Evolutionary conservation across 1,284 basidiomycete genomes (phyloP).

Genomic region (Apiotrichum porosum): DNA sequence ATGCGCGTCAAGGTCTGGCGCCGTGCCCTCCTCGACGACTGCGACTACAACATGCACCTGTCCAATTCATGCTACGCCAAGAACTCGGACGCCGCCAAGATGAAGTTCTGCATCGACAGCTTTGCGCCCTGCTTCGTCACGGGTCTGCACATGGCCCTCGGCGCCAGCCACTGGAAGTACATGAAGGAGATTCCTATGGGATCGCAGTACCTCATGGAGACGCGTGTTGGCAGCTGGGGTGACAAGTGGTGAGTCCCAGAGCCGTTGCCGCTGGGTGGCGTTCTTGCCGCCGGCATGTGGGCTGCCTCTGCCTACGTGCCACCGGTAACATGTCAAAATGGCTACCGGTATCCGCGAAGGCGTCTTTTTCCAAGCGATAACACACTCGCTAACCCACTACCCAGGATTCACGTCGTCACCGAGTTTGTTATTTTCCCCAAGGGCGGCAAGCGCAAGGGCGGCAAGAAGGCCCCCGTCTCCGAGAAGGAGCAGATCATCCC

Average conservation of each 20-base stretch:
- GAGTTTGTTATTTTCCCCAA: conserved; percentile 62
- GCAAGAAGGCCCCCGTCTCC: conserved; percentile 6
- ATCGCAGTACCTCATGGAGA: conserved; percentile 62
- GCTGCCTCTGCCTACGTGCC: neutral
- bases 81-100: conserved; percentile 55
- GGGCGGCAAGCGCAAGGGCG: conserved; percentile 18
- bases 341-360: neutral
- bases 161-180: conserved; percentile 68
- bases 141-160: conserved; percentile 66
- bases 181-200: conserved; percentile 74
- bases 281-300: neutral
- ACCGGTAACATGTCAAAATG: no score
- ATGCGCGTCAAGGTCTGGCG: conserved; percentile 23
- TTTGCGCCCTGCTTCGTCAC: conserved; percentile 62
- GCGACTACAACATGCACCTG: conserved; percentile 49
- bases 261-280: neutral
- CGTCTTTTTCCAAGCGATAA: neutral
- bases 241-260: conserved; percentile 73
- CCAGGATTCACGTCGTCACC: conserved; percentile 59
- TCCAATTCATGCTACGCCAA: conserved; percentile 47
- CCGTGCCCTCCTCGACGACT: conserved; percentile 43
- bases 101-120: conserved; percentile 52
- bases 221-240: conserved; percentile 68
- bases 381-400: no score
- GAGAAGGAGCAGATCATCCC: conserved; percentile 14